Evolutionary conservation across 140 eudicot species (phyloP).

Genomic region (Eryngium alpinum): DNA sequence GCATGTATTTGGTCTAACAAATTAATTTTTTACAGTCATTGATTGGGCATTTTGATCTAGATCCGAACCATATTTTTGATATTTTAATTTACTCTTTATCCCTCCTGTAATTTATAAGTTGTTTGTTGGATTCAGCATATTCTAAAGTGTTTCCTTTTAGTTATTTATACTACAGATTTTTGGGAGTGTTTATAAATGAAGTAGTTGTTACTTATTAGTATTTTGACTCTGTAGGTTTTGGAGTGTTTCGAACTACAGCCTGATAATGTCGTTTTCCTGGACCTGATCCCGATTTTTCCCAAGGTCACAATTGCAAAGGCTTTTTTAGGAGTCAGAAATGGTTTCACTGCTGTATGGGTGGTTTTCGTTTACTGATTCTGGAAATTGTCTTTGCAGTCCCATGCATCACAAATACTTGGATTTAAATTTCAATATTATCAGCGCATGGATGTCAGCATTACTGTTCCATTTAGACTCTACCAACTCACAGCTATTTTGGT

Average conservation of each 20-base stretch:
- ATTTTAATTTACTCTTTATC: slow-evolving; percentile 51
- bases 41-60: slow-evolving; percentile 97
- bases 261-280: slow-evolving; percentile 71
- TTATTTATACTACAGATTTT: neutral
- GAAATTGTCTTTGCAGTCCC: slow-evolving; percentile 59
- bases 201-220: neutral
- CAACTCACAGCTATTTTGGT: slow-evolving; percentile 88
- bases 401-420: slow-evolving; percentile 95
- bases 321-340: neutral
- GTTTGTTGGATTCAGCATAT: neutral
- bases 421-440: slow-evolving; percentile 93
- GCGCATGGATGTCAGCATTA: slow-evolving; percentile 63
- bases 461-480: slow-evolving; percentile 82
- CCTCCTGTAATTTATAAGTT: no score
- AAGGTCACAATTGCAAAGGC: slow-evolving; percentile 40
- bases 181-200: neutral
- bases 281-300: slow-evolving; percentile 87
- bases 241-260: slow-evolving; percentile 98
- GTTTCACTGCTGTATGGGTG: neutral
- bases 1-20: slow-evolving; percentile 15
- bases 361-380: slow-evolving; percentile 11
- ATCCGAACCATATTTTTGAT: slow-evolving; percentile 97
- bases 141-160: no score
- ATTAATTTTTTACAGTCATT: slow-evolving; percentile 62
- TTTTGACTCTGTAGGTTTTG: slow-evolving; percentile 53